These are phyloP conservation scores for Oemleria cerasiformis DNA, from an alignment of 306 rosid genomes.

Conservation along the genomic window DNA sequence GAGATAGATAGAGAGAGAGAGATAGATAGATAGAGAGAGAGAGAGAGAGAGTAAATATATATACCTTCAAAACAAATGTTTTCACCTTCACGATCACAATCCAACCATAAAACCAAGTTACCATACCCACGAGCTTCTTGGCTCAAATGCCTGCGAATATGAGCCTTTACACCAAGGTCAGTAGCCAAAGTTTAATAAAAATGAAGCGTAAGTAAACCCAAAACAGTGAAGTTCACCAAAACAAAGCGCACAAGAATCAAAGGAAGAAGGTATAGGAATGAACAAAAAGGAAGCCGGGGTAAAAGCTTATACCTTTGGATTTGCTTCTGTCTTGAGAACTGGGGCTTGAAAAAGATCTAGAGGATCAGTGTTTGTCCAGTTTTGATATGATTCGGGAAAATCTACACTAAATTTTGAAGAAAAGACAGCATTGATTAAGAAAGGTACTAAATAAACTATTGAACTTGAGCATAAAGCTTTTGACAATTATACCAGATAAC, in stretches of 20 bases:
- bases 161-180: slow-evolving; percentile 61
- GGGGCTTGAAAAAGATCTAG: slow-evolving; percentile 86
- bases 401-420: slow-evolving; percentile 76
- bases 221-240: too few relatives aligned
- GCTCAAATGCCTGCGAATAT: slow-evolving; percentile 74
- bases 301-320: slow-evolving; percentile 68
- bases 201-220: too few relatives aligned
- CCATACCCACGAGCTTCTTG: slow-evolving; percentile 92
- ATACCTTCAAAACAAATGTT: slow-evolving; percentile 96
- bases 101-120: slow-evolving; percentile 88
- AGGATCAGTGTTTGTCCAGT: slow-evolving; percentile 81
- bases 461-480: neutral
- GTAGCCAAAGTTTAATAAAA: too few relatives aligned
- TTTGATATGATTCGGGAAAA: slow-evolving; percentile 75
- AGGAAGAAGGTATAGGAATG: neutral
- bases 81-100: slow-evolving; percentile 98
- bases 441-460: neutral
- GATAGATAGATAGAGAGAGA: neutral
- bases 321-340: slow-evolving; percentile 63
- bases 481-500: neutral
- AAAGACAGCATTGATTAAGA: slow-evolving; percentile 31
- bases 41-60: too few relatives aligned
- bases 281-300: slow-evolving; percentile 18
- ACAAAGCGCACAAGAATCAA: neutral
- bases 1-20: too few relatives aligned